Conservation (phyloP, 208 protist genomes). For the Crithidia brevicula region DNA sequence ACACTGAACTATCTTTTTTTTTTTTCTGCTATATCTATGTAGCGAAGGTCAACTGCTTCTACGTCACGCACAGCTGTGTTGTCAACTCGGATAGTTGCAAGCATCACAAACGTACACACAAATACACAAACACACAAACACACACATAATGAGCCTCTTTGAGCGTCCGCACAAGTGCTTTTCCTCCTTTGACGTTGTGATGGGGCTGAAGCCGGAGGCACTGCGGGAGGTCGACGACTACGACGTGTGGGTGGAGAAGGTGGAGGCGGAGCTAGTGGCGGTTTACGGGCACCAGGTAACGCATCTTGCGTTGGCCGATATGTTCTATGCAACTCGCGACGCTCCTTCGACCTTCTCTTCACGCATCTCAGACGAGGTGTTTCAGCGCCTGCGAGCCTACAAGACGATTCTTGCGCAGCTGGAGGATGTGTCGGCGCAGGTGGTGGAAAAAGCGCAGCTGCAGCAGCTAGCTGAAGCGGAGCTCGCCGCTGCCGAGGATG, state of each 20-base stretch:
- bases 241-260: slow-evolving; percentile 36
- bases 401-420: slow-evolving; percentile 32
- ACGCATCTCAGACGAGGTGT: slow-evolving; percentile 42
- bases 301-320: slow-evolving; percentile 2
- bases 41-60: no score
- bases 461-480: slow-evolving; percentile 14
- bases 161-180: slow-evolving; percentile 57
- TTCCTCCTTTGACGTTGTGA: slow-evolving; percentile 47
- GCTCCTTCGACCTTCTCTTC: slow-evolving; percentile 36
- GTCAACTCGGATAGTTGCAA: no score
- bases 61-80: no score
- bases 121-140: no score
- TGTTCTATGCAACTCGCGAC: slow-evolving; percentile 59
- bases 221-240: slow-evolving; percentile 50
- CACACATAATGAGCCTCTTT: slow-evolving; percentile 47
- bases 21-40: not conserved
- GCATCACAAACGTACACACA: no score
- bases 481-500: slow-evolving; percentile 9
- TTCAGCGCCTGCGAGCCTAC: slow-evolving; percentile 50
- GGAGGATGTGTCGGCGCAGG: slow-evolving; percentile 7
- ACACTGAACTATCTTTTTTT: slow-evolving; percentile 8
- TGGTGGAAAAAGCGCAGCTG: slow-evolving; percentile 5
- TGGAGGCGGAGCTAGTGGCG: slow-evolving; percentile 47
- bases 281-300: slow-evolving; percentile 42
- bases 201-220: slow-evolving; percentile 46